Base-by-base conservation (phyloP, 305 asterid species). In the Fraxinus angustifolia region DNA sequence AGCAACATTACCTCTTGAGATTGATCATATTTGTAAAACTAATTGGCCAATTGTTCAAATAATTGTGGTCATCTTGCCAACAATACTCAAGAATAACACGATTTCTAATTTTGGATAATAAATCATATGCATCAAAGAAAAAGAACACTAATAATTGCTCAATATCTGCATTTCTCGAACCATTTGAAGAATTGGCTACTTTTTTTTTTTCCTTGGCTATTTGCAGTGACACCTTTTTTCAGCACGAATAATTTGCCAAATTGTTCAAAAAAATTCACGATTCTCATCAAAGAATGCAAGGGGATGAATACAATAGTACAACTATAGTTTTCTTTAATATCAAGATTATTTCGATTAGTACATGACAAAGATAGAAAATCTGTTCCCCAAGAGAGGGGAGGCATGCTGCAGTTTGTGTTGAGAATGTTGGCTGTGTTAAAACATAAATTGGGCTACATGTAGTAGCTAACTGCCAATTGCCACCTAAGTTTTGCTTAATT, bases 1-100 rank as follows among this genome's bases (percentile, higher is more conserved):
- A 23, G 72, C 72, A 21, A 62, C 28, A 62, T 21, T 62, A 62
- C 72, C 78, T 75, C 6, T n/a, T 17, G 53, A 21, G 35, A 12
- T n/a, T 33, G 68, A 75, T 77, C 60, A 10, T 53, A 73, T 80
- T 84, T 65, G 82, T 33, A 1, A 53, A 28, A 80, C 74, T 73
- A 31, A 3, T 48, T 84, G 83, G 73, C 77, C 85, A 73, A 75
- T 17, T 81, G 76, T 17, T 78, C 82, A 82, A 80, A 72, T 76
- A 77, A 72, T 73, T 56, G 73, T 86, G 89, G 86, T 77, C 87
- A 84, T 70, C 28, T 82, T 84, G 87, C 83, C 86, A 75, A 62
- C 19, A 42, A 74, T 21, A 75, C 26, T 40, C 38, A 78, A 78
- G 72, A 82, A 80, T 79, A 58, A 75, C 88, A 87, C 83, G 89